Evolutionary conservation across 23 red algal genomes (phyloP).

Genomic region (Gracilariopsis chorda): DNA sequence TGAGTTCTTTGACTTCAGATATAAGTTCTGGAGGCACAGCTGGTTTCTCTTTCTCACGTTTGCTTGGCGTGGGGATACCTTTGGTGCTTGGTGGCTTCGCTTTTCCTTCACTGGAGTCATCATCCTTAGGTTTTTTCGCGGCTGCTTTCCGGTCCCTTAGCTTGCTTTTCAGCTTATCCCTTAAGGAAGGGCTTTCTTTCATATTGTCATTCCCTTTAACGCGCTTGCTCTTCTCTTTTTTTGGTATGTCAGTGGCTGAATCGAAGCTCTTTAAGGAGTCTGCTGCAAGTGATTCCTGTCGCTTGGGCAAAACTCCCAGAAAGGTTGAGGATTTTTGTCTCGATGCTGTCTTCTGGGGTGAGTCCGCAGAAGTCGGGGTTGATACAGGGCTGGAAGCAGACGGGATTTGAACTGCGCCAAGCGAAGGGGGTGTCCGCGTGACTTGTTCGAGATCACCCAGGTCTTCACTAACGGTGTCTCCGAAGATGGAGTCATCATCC

Average conservation of each 20-base stretch:
- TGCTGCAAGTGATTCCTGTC: background rate
- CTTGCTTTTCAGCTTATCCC: slow-evolving; percentile 58
- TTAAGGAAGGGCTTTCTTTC: slow-evolving; percentile 43
- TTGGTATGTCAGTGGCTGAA: background rate
- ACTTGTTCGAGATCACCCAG: slow-evolving; percentile 51
- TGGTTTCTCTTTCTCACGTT: slow-evolving; percentile 11
- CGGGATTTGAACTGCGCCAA: background rate
- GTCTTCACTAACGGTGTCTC: slow-evolving; percentile 21
- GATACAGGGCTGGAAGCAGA: slow-evolving; percentile 6
- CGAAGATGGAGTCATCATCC: slow-evolving; percentile 70
- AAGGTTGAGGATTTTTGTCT: background rate
- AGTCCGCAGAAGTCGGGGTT: background rate
- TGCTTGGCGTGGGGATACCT: background rate
- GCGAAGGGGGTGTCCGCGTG: background rate
- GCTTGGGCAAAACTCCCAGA: background rate
- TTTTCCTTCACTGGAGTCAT: background rate
- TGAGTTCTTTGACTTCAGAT: slow-evolving; percentile 53
- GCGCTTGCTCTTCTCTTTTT: background rate
- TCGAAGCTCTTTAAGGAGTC: background rate
- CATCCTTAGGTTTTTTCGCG: background rate
- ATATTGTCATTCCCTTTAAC: slow-evolving; percentile 4
- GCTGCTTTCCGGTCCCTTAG: slow-evolving; percentile 35
- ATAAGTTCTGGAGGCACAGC: background rate
- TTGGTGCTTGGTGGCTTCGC: background rate
- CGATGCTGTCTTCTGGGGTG: background rate